Conservation (phyloP, 2,329 filamentous ascomycete genomes). For the Trichoderma sp. region DNA sequence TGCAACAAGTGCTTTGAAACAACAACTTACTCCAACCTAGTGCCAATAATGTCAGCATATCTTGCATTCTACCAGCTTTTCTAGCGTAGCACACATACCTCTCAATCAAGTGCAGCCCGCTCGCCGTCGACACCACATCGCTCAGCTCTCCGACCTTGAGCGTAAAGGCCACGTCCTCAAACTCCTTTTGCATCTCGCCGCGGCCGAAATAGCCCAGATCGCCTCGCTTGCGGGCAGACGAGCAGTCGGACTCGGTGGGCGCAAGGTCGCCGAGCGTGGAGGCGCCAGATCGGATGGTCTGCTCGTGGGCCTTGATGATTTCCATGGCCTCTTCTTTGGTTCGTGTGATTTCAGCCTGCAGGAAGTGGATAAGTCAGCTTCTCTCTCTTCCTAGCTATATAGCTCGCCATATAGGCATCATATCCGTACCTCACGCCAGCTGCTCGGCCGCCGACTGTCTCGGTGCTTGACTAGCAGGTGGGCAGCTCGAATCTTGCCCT, state of each 20-base stretch:
- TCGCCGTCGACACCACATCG: conserved; percentile 85
- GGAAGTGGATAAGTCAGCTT: conserved; percentile 9
- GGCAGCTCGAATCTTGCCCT: conserved; percentile 88
- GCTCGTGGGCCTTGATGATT: conserved; percentile 75
- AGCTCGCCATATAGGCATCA: neutral
- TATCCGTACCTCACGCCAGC: conserved; percentile 75
- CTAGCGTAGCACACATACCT: conserved; percentile 56
- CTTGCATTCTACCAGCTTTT: no score
- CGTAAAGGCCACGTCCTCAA: conserved; percentile 94
- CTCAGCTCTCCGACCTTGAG: conserved; percentile 86
- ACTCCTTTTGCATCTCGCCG: conserved; percentile 98
- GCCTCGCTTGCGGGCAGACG: conserved; percentile 88
- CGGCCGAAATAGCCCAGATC: conserved; percentile 93
- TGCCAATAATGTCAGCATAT: neutral
- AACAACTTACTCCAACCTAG: neutral
- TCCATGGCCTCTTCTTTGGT: conserved; percentile 81
- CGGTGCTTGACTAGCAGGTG: conserved; percentile 94
- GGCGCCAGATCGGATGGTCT: conserved; percentile 71
- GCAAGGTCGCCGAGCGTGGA: conserved; percentile 79
- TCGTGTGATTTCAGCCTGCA: conserved; percentile 75
- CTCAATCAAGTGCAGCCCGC: conserved; percentile 93
- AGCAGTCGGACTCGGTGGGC: conserved; percentile 89
- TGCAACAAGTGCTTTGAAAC: neutral
- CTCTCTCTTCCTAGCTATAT: neutral
- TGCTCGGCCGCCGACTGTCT: conserved; percentile 83